Conservation (phyloP, 2,329 filamentous ascomycete species). For the Cladosporium phlei region DNA sequence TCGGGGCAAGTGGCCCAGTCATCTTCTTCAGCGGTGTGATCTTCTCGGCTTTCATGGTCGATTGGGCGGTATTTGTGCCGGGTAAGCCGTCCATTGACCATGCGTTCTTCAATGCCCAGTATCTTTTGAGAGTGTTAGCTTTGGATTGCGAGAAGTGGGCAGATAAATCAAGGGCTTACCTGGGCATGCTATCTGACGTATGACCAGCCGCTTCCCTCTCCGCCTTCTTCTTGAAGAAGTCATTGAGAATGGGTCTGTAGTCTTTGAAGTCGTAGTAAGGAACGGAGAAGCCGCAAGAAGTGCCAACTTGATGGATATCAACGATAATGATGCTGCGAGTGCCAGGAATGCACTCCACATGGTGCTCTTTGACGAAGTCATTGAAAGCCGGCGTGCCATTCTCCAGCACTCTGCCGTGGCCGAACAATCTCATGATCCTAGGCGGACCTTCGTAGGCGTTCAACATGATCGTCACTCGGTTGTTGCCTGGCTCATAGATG, state of each 20-base stretch:
- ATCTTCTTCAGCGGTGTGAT: slow-evolving; percentile 43
- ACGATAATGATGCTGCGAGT: slow-evolving; percentile 38
- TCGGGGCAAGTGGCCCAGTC: slow-evolving; percentile 28
- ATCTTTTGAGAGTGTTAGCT: slow-evolving; percentile 23
- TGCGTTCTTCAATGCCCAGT: slow-evolving; percentile 44
- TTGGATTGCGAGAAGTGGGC: background rate
- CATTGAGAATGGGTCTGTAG: slow-evolving; percentile 37
- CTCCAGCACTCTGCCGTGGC: slow-evolving; percentile 35
- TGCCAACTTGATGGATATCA: slow-evolving; percentile 41
- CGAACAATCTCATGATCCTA: slow-evolving; percentile 42
- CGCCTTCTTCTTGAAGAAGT: slow-evolving; percentile 39
- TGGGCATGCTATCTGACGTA: slow-evolving; percentile 38
- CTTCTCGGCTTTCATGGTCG: slow-evolving; percentile 32
- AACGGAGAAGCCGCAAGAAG: slow-evolving; percentile 40
- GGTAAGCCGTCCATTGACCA: slow-evolving; percentile 42
- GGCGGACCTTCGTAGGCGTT: slow-evolving; percentile 41
- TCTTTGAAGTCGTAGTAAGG: slow-evolving; percentile 42
- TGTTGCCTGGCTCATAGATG: slow-evolving; percentile 39
- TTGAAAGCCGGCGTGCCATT: slow-evolving; percentile 32
- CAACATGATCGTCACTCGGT: slow-evolving; percentile 40
- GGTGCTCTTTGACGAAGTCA: slow-evolving; percentile 31
- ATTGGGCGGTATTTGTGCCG: slow-evolving; percentile 37
- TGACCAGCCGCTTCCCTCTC: slow-evolving; percentile 33
- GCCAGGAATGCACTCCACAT: slow-evolving; percentile 35
- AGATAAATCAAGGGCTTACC: too few relatives aligned